phyloP scores from a whole-genome alignment of 805 yeast genomes.

The Nakazawaea laoshanensis region DNA sequence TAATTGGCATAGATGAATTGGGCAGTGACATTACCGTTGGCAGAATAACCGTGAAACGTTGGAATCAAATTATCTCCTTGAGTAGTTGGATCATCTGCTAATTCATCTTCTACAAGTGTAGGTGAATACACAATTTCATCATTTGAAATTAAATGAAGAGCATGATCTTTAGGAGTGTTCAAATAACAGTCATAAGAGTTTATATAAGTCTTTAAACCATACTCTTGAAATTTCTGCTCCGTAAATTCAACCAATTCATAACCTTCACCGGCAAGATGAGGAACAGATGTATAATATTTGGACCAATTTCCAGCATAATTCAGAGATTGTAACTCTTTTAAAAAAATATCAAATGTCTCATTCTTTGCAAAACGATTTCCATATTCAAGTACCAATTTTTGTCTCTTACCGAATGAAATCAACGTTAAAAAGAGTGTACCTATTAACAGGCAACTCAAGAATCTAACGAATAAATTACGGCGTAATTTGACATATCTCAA shows the following conservation, averaged over 20 bases:
- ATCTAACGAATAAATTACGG: no score
- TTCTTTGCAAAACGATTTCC: conserved; percentile 2
- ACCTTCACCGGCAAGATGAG: conserved; percentile 54
- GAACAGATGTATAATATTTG: conserved; percentile 36
- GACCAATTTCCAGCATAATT: conserved; percentile 47
- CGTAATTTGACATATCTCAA: no score
- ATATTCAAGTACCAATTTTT: background rate
- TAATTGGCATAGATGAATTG: conserved; percentile 50
- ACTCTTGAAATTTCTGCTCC: conserved; percentile 44
- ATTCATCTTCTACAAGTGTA: conserved; percentile 40
- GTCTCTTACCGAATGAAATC: background rate
- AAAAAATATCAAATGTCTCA: conserved; percentile 11
- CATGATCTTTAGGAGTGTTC: conserved; percentile 52
- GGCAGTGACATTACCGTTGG: conserved; percentile 57
- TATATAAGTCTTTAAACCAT: conserved; percentile 44
- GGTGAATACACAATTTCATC: conserved; percentile 38
- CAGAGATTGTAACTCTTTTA: conserved; percentile 17
- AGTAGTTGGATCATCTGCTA: conserved; percentile 34
- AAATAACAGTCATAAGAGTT: conserved; percentile 54
- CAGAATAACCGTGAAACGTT: conserved; percentile 63
- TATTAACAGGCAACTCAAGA: background rate
- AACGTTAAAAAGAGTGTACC: conserved; percentile 4
- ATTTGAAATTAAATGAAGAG: conserved; percentile 31
- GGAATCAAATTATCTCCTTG: conserved; percentile 39
- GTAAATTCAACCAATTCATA: conserved; percentile 50